These are phyloP conservation scores for Crithidia brevicula DNA, from an alignment of 208 protist species.

Conservation along the genomic window DNA sequence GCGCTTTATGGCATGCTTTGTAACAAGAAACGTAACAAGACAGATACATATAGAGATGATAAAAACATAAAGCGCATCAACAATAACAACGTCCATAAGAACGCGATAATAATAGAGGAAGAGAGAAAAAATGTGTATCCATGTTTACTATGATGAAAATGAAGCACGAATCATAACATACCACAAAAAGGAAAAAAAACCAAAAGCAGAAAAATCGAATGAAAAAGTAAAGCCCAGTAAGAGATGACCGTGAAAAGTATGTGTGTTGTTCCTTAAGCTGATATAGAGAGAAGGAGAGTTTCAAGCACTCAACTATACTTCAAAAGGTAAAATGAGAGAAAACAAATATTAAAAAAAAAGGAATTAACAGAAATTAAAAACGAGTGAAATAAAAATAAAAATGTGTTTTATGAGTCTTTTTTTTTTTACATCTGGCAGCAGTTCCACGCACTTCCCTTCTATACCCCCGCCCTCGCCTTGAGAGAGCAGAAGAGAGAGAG, in stretches of 20 bases:
- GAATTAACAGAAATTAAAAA: background rate
- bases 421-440: no score
- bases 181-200: background rate
- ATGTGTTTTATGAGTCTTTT: no score
- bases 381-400: no score
- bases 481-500: no score
- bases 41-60: background rate
- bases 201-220: background rate
- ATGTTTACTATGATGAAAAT: no score
- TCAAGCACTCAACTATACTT: no score
- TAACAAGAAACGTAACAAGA: background rate
- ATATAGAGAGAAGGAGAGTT: background rate
- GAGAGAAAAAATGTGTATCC: background rate
- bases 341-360: background rate
- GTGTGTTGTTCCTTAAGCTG: no score
- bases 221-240: no score
- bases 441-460: no score
- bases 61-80: background rate
- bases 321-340: background rate
- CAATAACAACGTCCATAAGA: background rate
- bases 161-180: no score
- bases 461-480: no score
- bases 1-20: background rate
- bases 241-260: background rate
- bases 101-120: background rate